Conservation (phyloP, 169 alveolate species). For the Plasmodium vinckei region DNA sequence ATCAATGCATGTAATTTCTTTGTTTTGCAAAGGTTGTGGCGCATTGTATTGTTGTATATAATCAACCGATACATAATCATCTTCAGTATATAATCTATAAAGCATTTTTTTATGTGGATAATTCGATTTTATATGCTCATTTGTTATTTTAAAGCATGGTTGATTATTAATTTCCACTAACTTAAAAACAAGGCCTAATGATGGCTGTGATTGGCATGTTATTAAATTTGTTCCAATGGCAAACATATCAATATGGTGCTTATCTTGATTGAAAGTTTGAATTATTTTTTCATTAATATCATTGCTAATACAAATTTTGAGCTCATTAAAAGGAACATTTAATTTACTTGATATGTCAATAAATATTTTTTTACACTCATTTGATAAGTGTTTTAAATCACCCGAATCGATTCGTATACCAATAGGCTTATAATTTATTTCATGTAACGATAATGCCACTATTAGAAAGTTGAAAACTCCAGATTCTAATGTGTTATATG, state of each 20-base stretch:
- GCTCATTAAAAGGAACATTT: conserved; percentile 73
- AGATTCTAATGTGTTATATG: conserved; percentile 54
- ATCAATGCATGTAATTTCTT: conserved; percentile 23
- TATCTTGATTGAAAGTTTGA: conserved; percentile 77
- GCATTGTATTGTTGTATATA: conserved; percentile 68
- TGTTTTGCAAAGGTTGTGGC: conserved; percentile 22
- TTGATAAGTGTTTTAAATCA: conserved; percentile 87
- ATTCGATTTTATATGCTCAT: conserved; percentile 89
- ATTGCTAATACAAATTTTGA: conserved; percentile 88
- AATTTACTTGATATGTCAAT: conserved; percentile 75
- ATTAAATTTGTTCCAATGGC: conserved; percentile 95
- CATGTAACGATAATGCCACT: conserved; percentile 88
- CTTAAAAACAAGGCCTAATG: conserved; percentile 93
- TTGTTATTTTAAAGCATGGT: conserved; percentile 91
- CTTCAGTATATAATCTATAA: conserved; percentile 82
- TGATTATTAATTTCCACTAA: conserved; percentile 89
- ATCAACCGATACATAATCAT: conserved; percentile 80
- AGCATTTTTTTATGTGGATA: conserved; percentile 90
- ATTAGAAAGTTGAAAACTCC: conserved; percentile 91
- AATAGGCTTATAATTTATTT: conserved; percentile 79
- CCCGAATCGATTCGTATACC: conserved; percentile 95
- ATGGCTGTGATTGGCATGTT: conserved; percentile 95
- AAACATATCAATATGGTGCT: conserved; percentile 91
- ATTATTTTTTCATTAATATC: conserved; percentile 89
- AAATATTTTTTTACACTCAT: conserved; percentile 79